Evolutionary conservation across 169 alveolate genomes (phyloP), one percentile per base, ranked within the genome.

Genomic region (Babesia sp.): DNA sequence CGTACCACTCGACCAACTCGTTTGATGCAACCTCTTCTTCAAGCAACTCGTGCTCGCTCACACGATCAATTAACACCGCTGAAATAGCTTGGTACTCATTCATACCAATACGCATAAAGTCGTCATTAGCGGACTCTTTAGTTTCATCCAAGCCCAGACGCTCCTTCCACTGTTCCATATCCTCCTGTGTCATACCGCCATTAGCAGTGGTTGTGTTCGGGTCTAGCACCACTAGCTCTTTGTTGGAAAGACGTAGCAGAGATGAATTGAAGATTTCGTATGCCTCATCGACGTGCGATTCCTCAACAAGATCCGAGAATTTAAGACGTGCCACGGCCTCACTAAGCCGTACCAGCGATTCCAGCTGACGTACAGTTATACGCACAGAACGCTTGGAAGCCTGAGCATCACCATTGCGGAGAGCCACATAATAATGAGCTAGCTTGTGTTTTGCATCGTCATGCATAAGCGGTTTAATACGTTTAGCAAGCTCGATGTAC

Each of bases 291-390:
- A 97, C 99, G 81, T 93, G 98, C 26, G 83, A 84, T n/a, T 91
- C 92, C 34, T 85, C 91, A 5, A 96, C 95, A 42, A 90, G 78
- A 61, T 94, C 95, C 48, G 96, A 92, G 73, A 92, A 94, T 74
- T 95, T 93, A 26, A 96, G 94, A 76, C 96, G 94, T 9, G 99
- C 98, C 41, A 96, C 88, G 2, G 99, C 99, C 78, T 96, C 99
- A 50, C 96, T 90, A 29, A 97, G 92, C 70, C 99, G 69, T 37
- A 97, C 93, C 66, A 97, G 91, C 26, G 97, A 91, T 76, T 97
- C 99, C 73, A 97, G 90, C 83, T 95, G 96, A 73, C 99, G 92
- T 20, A 96, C 99, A 29, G 99, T 97, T 83, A 96, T 96, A 79
- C 98, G 92, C 72, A 97, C 86, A 33, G 96, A 92, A 73, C 95